Evolutionary conservation across 2,329 filamentous ascomycete species (phyloP).

Genomic region (Talaromyces sp.): DNA sequence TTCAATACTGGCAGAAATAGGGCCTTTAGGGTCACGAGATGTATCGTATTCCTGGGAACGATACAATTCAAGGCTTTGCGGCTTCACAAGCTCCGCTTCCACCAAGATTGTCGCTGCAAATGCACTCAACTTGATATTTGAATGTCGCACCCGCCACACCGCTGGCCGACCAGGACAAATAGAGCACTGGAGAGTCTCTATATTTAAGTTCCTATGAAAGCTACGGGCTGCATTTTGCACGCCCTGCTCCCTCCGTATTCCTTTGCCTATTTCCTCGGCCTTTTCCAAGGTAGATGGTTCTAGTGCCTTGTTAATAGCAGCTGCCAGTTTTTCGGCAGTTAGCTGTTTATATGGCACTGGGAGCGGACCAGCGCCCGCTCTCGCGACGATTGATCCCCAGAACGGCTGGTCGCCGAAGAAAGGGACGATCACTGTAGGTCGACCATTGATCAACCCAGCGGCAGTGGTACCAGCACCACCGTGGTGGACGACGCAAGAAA

Average conservation of each 20-base stretch:
- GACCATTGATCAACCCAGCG: slow-evolving; percentile 71
- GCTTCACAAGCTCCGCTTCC: slow-evolving; percentile 58
- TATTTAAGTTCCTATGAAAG: slow-evolving; percentile 65
- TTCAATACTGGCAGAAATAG: too few species aligned
- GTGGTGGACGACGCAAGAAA: slow-evolving; percentile 79
- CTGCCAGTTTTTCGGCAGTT: slow-evolving; percentile 60
- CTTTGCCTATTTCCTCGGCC: slow-evolving; percentile 54
- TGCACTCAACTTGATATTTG: slow-evolving; percentile 61
- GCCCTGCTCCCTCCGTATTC: slow-evolving; percentile 62
- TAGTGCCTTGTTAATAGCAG: slow-evolving; percentile 57
- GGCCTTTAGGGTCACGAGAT: too few species aligned
- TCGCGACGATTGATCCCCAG: slow-evolving; percentile 73
- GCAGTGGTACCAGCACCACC: slow-evolving; percentile 43
- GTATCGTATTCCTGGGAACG: too few species aligned
- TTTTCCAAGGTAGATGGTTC: slow-evolving; percentile 54
- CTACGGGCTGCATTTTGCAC: slow-evolving; percentile 58
- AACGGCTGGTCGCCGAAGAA: slow-evolving; percentile 84
- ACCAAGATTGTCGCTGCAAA: slow-evolving; percentile 67
- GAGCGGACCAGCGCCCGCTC: slow-evolving; percentile 64
- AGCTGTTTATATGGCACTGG: slow-evolving; percentile 66
- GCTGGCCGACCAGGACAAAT: slow-evolving; percentile 64
- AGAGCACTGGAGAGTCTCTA: slow-evolving; percentile 64
- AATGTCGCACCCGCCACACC: slow-evolving; percentile 68
- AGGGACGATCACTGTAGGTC: slow-evolving; percentile 75
- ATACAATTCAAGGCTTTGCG: too few species aligned